A percentile compares a stretch with the other conserved stretches of the same genome.
phyloP scores from a whole-genome alignment of 1,284 basidiomycete genomes.

The Salmacisia buchloeana region DNA sequence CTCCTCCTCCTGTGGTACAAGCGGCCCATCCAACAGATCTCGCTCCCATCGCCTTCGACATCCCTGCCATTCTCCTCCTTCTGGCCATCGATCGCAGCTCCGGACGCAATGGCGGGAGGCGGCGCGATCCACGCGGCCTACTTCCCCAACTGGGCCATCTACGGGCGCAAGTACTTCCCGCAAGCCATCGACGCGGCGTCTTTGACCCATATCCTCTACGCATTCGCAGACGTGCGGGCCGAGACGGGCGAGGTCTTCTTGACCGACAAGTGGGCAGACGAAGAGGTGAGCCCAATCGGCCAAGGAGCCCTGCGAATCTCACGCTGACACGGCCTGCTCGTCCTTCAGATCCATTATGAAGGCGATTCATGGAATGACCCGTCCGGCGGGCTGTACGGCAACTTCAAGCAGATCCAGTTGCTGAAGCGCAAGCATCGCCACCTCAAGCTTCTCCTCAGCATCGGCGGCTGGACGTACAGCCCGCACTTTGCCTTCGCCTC shows the following conservation, averaged over 20 bases:
- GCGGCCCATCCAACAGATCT: too few relatives aligned
- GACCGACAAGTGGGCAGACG: slow-evolving; percentile 76
- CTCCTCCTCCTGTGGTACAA: too few relatives aligned
- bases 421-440: slow-evolving; percentile 67
- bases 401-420: slow-evolving; percentile 78
- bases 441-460: slow-evolving; percentile 50
- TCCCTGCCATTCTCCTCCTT: background rate
- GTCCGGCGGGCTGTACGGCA: slow-evolving; percentile 65
- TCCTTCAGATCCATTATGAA: slow-evolving; percentile 53
- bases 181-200: slow-evolving; percentile 61
- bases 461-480: slow-evolving; percentile 52
- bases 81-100: background rate
- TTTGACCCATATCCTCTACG: slow-evolving; percentile 75
- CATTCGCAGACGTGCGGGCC: slow-evolving; percentile 74
- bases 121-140: background rate
- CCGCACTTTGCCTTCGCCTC: slow-evolving; percentile 46
- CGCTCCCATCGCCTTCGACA: too few relatives aligned
- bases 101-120: background rate
- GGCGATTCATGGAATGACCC: slow-evolving; percentile 58
- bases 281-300: slow-evolving; percentile 39
- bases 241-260: slow-evolving; percentile 60
- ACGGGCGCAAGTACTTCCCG: slow-evolving; percentile 75
- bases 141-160: slow-evolving; percentile 72
- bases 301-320: background rate
- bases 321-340: background rate